Conservation (phyloP, 768 basidiomycete genomes). For the Pisolithus albus region DNA sequence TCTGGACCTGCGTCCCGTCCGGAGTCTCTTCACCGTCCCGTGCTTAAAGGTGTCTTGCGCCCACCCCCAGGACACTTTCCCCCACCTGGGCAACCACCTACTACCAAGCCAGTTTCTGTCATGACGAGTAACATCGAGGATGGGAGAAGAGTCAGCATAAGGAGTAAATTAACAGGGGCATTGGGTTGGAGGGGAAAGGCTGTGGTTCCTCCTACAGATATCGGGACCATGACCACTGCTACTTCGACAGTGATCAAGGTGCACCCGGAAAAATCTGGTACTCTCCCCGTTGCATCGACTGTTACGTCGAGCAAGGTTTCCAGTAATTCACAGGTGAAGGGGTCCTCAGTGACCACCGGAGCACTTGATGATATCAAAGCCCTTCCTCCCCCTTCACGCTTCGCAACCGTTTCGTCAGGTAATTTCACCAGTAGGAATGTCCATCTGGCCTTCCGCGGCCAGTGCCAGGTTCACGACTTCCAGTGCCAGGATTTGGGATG, state of each 20-base stretch:
- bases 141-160: conserved; percentile 2
- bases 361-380: not conserved
- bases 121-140: not conserved
- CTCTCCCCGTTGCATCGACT: not conserved
- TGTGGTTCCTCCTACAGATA: not conserved
- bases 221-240: too few species aligned
- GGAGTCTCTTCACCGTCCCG: conserved; percentile 4
- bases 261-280: conserved; percentile 2
- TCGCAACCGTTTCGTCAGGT: not conserved
- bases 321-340: not conserved
- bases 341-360: not conserved
- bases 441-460: conserved; percentile 6
- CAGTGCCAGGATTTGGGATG: conserved; percentile 3
- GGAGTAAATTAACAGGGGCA: conserved; percentile 7
- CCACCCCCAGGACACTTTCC: conserved; percentile 17
- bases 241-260: not conserved
- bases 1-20: not conserved
- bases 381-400: conserved; percentile 8
- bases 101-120: not conserved
- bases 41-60: conserved; percentile 22
- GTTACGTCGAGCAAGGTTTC: conserved; percentile 3
- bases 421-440: too few species aligned
- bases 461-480: conserved; percentile 9
- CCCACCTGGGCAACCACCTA: not conserved
- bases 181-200: conserved; percentile 1